Evolutionary conservation across 805 yeast species (phyloP), one percentile per base, ranked within the genome.

Genomic region (Kodamaea fukazawae): DNA sequence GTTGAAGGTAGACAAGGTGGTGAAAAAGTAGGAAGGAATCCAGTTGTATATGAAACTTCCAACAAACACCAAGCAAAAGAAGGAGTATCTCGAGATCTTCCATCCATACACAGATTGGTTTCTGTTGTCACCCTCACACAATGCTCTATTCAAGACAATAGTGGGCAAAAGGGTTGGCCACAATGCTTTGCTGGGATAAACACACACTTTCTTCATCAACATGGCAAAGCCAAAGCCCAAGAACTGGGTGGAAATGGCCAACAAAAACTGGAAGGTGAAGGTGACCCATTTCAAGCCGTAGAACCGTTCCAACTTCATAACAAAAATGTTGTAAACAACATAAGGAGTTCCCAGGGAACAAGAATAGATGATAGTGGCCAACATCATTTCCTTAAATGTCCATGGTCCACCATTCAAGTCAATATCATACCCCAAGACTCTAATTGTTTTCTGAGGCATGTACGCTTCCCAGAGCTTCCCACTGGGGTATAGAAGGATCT

Each of bases 181-280:
- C 10, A 69, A 45, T 0, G 73, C 58, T 44, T 64, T 67, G 16
- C 58, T 57, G 2, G 74, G 74, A 43, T 68, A 67, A 7, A 69
- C 60, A 41, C 72, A 70, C 23, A 81, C 74, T 43, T 75, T 73
- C 51, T 83, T 71, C 70, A 80, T 70, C 14, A 81, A 51, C 36
- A 84, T 82, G 4, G 87, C 86, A 54, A 82, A 72, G 1, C 85
- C 81, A 51, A 79, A 76, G 16, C 88, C 89, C 47, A 82, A 60
- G 45, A 76, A 77, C 53, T 80, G 82, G 2, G 85, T 70, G 2
- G 83, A 70, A 3, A 79, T 46, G 1, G 75, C 60, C 25, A 81
- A 63, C 26, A 78, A 48, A 10, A 79, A 47, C 57, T 78, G 81
- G 56, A 71, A 83, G 1, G 79, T 75, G 56, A 75, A 70, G 11